Base-by-base conservation (phyloP, 2,329 filamentous ascomycete genomes). In the Fusarium longipes region DNA sequence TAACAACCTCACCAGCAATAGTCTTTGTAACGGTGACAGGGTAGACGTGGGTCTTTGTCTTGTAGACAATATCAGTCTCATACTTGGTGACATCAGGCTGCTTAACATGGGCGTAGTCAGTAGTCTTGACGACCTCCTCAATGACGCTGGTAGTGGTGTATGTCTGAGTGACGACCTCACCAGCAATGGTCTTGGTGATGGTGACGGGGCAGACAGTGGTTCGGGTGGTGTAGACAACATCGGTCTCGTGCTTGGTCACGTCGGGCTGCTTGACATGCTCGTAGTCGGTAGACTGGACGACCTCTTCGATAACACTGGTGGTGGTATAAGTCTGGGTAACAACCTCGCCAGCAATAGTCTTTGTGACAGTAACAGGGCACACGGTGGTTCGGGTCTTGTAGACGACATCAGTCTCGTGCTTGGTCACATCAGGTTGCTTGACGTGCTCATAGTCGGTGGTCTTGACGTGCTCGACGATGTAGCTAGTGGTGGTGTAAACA, bases 121-220 rank as follows among this genome's bases (percentile, higher is more conserved):
- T 74, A n/a, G 76, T 60, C 32, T 75, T 72, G 22, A 74, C 70
- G 11, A 73, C 73, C 38, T 75, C 73, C 52, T 75, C 70, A 4
- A 77, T 44, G 17, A 73, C 70, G 20, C 68, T 62, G 25, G 70
- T 74, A 6, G 70, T 71, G 1, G 72, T 76, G 44, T 75, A 71
- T 15, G 57, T 53, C 25, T 67, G 76, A 2, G 82, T 84, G 15
- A 84, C 70, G 10, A 82, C 80, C 72, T 80, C 56, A 3, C 73
- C 71, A 12, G 62, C 59, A 24, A 73, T 78, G 4, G 75, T 76
- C 18, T 78, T 79, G 8, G 78, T 80, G 6, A 76, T 68, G 4
- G 79, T 79, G 10, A 84, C 71, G 5, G 82, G 82, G 73, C 79
- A 82, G 15, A 83, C 74, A 17, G 76, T 78, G 15, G 82, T 85